A percentile compares a stretch with the other conserved stretches of the same genome.
These are phyloP conservation scores for Coemansia sp. DNA, from an alignment of 192 early-diverging fungal species.

Conservation along the genomic window DNA sequence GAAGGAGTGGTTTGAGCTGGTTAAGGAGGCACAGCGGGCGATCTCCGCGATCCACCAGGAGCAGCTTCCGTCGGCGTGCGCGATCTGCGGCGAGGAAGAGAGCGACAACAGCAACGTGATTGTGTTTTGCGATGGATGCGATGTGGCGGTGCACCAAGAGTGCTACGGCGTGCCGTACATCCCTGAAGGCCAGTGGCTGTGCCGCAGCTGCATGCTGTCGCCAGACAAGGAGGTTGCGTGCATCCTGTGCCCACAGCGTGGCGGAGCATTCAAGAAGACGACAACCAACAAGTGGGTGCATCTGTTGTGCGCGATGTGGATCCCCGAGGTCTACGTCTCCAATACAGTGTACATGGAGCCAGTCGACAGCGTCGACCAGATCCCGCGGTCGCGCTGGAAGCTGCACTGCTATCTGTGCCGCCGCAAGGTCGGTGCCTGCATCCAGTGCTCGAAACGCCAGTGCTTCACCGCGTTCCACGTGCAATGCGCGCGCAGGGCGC, in stretches of 20 bases:
- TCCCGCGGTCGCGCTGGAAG: constrained; percentile 87
- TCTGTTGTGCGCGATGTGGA: constrained; percentile 93
- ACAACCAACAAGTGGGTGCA: constrained; percentile 93
- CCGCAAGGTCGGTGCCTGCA: constrained; percentile 79
- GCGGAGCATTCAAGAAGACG: constrained; percentile 96
- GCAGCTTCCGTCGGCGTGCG: constrained; percentile 70
- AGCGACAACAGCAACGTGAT: constrained; percentile 99
- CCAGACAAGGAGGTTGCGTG: constrained; percentile 88
- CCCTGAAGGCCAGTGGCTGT: constrained; percentile 99
- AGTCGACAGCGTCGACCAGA: constrained; percentile 85
- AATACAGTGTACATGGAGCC: constrained; percentile 98
- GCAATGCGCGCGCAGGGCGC: constrained; percentile 86
- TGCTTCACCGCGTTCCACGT: constrained; percentile 93
- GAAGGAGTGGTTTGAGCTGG: constrained; percentile 96
- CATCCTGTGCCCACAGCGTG: constrained; percentile 88
- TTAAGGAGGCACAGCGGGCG: constrained; percentile 77
- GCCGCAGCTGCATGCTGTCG: constrained; percentile 94
- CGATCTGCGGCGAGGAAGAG: constrained; percentile 97
- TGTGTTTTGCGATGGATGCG: constrained; percentile 99
- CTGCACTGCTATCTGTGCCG: constrained; percentile 88
- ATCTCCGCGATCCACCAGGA: constrained; percentile 56
- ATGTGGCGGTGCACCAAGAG: constrained; percentile 98
- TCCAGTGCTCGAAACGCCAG: constrained; percentile 89
- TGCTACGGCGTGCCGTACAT: constrained; percentile 99
- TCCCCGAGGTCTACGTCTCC: constrained; percentile 85